These are phyloP conservation scores for Metschnikowia matae DNA, from an alignment of 805 yeast species.

Conservation along the genomic window DNA sequence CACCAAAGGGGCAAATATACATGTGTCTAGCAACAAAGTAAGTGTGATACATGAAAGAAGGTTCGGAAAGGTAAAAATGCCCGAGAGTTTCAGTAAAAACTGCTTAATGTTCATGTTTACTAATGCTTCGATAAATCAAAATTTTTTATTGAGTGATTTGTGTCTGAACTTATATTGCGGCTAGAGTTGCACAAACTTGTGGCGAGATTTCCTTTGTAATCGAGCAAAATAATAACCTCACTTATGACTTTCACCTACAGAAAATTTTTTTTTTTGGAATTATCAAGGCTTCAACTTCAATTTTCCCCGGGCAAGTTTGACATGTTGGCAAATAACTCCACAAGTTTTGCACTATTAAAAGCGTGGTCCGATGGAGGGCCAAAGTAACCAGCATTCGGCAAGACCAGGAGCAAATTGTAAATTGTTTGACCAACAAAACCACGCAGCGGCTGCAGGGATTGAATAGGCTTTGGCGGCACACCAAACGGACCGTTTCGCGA, in stretches of 20 bases:
- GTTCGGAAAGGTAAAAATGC: not conserved
- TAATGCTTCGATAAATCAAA: not conserved
- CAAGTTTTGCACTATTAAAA: slow-evolving; percentile 54
- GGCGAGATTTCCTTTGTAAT: not conserved
- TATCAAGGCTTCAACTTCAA: not conserved
- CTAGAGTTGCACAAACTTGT: not conserved
- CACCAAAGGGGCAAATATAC: slow-evolving; percentile 2
- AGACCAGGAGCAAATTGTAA: slow-evolving; percentile 46
- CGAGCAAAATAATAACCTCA: not conserved
- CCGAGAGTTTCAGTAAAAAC: not conserved
- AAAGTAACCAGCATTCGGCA: slow-evolving; percentile 61
- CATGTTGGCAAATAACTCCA: slow-evolving; percentile 34
- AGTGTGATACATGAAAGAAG: slow-evolving; percentile 3
- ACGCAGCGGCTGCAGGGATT: slow-evolving; percentile 10
- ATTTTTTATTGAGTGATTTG: not conserved
- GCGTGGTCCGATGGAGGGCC: slow-evolving; percentile 43
- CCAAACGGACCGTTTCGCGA: not conserved
- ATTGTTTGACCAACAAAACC: slow-evolving; percentile 33
- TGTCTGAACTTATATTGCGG: not conserved
- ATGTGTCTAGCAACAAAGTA: slow-evolving; percentile 1
- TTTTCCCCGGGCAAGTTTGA: slow-evolving; percentile 20
- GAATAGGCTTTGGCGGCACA: slow-evolving; percentile 7
- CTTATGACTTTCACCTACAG: not conserved
- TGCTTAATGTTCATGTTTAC: not conserved
- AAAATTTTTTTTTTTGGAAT: not conserved